These are phyloP conservation scores for Heterococcus sp. DNA, from an alignment of 108 stramenopile genomes.

Conservation along the genomic window DNA sequence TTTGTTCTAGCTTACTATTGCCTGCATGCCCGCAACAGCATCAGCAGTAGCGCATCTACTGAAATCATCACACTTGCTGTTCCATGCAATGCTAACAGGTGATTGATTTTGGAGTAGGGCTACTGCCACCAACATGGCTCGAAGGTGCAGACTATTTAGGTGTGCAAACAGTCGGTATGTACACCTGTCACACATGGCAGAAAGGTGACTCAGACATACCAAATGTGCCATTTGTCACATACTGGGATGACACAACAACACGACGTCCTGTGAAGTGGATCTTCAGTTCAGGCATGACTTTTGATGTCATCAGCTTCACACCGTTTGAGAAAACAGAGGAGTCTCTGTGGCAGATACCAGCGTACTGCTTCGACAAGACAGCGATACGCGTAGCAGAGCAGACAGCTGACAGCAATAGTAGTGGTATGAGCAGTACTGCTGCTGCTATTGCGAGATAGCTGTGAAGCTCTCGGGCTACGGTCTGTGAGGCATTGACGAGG, in stretches of 20 bases:
- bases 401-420: too few species aligned
- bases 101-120: conserved; percentile 33
- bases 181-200: conserved; percentile 37
- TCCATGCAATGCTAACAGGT: too few species aligned
- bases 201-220: conserved; percentile 4
- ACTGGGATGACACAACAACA: conserved; percentile 19
- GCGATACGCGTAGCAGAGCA: too few species aligned
- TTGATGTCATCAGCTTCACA: conserved; percentile 16
- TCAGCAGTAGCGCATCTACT: too few species aligned
- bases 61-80: too few species aligned
- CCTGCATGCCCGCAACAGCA: too few species aligned
- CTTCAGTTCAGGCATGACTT: conserved; percentile 2
- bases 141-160: conserved; percentile 24
- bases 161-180: conserved; percentile 12
- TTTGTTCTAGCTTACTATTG: too few species aligned
- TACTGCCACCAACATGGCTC: conserved; percentile 41
- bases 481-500: too few species aligned
- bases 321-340: conserved; percentile 7
- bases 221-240: conserved; percentile 5
- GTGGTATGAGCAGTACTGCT: background rate
- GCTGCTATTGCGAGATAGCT: background rate
- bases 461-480: background rate
- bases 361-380: conserved; percentile 33
- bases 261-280: conserved; percentile 26
- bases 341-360: conserved; percentile 6